Base-by-base conservation (phyloP, 139 green algal species). In the Micractinium conductrix region DNA sequence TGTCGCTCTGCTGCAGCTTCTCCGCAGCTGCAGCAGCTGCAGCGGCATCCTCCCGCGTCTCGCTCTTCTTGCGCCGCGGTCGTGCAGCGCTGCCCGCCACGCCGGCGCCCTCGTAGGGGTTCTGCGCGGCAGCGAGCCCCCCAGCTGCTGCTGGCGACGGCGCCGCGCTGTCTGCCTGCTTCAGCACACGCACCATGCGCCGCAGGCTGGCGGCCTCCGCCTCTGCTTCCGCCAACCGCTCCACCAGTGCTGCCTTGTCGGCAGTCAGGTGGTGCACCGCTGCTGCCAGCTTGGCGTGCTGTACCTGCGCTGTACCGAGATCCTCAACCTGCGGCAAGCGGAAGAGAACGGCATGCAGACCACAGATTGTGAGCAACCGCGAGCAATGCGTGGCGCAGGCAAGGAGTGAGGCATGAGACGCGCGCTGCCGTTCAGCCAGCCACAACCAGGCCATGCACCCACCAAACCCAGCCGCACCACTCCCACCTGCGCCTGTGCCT, bases 121-220 rank as follows among this genome's bases (percentile, higher is more conserved):
- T 16, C 30, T 74, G 78, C 42, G 40, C 40, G 44, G 71, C 28
- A 26, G 38, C 22, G 35, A n/a, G 38, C 35, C 48, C 74, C 33
- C 4, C 50, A 5, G 50, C 48, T 28, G 50, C 35, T 9, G 33
- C 74, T n/a, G 78, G 78, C 2, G 78, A 74, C 10, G 62, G 62
- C 45, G 78, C 78, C 12, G 78, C 63, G 63, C 78, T 75, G 78
- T 75, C 62, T 7, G 55, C 62, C 14, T 63, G 45, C 21, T 63
- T 84, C 5, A 50, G 33, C 42, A 84, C 45, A 2, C 78, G 63
- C 30, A 74, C 78, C 78, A 74, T 76, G 63, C 78, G 62, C 12
- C 78, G 62, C 62, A 84, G 62, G 78, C 78, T 75, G 63, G 30
- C 62, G 10, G 30, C 78, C 38, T 75, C 78, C 38, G 43, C 62